Evolutionary conservation across 306 rosid genomes (phyloP).

Genomic region (Pterocarpus santalinus): DNA sequence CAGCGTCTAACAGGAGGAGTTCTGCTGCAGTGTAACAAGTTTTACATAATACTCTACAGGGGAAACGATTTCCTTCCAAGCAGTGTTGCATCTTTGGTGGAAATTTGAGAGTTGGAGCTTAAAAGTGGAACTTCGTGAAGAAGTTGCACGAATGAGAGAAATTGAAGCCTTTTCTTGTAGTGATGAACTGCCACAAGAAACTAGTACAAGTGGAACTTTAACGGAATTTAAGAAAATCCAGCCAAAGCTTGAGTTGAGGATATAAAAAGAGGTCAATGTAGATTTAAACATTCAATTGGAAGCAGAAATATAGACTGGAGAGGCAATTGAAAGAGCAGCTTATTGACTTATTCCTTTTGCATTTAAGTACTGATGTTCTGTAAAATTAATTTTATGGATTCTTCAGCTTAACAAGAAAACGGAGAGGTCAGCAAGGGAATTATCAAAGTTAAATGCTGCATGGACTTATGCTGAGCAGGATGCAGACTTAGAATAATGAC

Average conservation of each 20-base stretch:
- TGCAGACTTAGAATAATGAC: constrained; percentile 75
- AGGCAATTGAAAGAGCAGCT: constrained; percentile 61
- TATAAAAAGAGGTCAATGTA: constrained; percentile 32
- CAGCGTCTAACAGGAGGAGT: constrained; percentile 90
- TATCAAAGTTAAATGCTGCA: constrained; percentile 67
- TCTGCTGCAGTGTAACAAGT: constrained; percentile 81
- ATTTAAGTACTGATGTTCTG: constrained; percentile 23
- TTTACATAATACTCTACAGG: constrained; percentile 72
- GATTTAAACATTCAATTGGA: constrained; percentile 60
- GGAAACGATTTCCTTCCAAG: constrained; percentile 90
- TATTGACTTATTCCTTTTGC: constrained; percentile 31
- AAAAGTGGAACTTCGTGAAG: constrained; percentile 66
- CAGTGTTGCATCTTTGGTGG: constrained; percentile 61
- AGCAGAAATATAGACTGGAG: constrained; percentile 67
- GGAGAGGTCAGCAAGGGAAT: constrained; percentile 64
- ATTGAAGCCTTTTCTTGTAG: constrained; percentile 53
- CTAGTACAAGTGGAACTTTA: constrained; percentile 70
- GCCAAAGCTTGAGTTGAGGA: constrained; percentile 49
- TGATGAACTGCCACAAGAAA: constrained; percentile 53
- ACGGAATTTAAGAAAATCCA: constrained; percentile 69
- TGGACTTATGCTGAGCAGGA: constrained; percentile 65
- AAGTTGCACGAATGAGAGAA: constrained; percentile 68
- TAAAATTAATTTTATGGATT: constrained; percentile 29
- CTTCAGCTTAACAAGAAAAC: constrained; percentile 74
- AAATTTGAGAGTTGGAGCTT: constrained; percentile 74